Evolutionary conservation across 2,329 filamentous ascomycete species (phyloP), one percentile per base, ranked within the genome.

Genomic region (Drechslerella coelobrocha): DNA sequence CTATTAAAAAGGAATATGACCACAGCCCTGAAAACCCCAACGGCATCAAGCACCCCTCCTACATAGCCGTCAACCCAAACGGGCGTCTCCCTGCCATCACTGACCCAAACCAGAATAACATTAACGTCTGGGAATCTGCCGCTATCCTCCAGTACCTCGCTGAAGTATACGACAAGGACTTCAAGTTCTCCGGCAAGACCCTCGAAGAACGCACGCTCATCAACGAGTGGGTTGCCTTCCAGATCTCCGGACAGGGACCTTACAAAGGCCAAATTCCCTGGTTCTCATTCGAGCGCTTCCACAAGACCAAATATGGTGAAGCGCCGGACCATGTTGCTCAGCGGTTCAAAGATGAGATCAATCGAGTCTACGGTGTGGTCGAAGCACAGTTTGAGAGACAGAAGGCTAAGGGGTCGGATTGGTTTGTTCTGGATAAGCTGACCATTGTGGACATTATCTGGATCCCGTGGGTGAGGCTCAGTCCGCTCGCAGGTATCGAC

Each of bases 71-170:
- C 55, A 80, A 79, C 63, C 78, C 78, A 23, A 80, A 79, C 66
- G 78, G 78, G 27, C 77, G 78, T 17, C 45, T 79, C 10, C 78
- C 78, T 0, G 72, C 77, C 14, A 77, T 79, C 29, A 75, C 83
- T 37, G 76, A 82, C 61, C 81, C 83, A 72, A 80, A 80, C 66
- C 80, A 81, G 66, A 82, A 81, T 43, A 79, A 78, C 63, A 76
- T 84, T 39, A 80, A 78, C 0, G 78, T 82, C 41, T 84, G 81
- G 80, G 82, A 84, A 74, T 81, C 80, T 14, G 81, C 81, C 23
- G 82, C 83, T 9, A 83, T 83, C 74, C 74, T 84, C 63, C 78
- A 81, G 65, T 84, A 84, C 63, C 74, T 84, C 21, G 73, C 81
- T 60, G 79, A 80, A 27, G 77, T 73, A 9, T 83, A 83, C 76